phyloP scores from a whole-genome alignment of 768 basidiomycete species.

The Dentipellis fragilis region DNA sequence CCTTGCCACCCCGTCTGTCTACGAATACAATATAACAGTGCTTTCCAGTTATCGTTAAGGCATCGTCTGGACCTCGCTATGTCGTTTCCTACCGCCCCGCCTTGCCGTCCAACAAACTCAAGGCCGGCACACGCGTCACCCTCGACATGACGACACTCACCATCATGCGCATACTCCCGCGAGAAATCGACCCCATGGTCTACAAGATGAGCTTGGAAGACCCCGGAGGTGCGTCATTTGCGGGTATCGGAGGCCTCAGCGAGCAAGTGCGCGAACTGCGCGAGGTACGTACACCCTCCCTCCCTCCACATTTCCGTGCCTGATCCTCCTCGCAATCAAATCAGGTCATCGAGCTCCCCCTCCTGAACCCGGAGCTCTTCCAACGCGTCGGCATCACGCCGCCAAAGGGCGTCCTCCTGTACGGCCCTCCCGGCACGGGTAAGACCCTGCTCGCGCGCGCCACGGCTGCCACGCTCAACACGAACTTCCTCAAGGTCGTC shows the following conservation, averaged over 20 bases:
- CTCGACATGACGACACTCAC: slow-evolving; percentile 99
- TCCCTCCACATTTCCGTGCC: background rate
- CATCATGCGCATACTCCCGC: slow-evolving; percentile 95
- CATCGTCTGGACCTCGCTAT: slow-evolving; percentile 95
- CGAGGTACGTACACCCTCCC: slow-evolving; percentile 48
- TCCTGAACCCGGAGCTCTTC: slow-evolving; percentile 92
- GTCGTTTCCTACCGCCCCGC: slow-evolving; percentile 95
- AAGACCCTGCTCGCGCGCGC: slow-evolving; percentile 94
- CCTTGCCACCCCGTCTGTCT: slow-evolving; percentile 7
- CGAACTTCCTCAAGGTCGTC: slow-evolving; percentile 98
- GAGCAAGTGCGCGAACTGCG: slow-evolving; percentile 96
- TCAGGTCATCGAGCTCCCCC: slow-evolving; percentile 90
- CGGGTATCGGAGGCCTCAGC: slow-evolving; percentile 90
- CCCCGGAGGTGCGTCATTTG: slow-evolving; percentile 90
- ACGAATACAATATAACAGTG: background rate
- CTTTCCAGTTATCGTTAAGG: slow-evolving; percentile 87
- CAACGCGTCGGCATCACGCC: slow-evolving; percentile 92
- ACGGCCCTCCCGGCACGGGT: slow-evolving; percentile 94
- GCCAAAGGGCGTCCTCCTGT: slow-evolving; percentile 92
- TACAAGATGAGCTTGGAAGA: slow-evolving; percentile 99
- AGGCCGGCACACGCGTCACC: slow-evolving; percentile 89
- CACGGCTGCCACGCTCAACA: slow-evolving; percentile 89
- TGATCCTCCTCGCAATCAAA: background rate
- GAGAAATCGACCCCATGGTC: slow-evolving; percentile 95
- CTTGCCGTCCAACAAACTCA: slow-evolving; percentile 85